Evolutionary conservation across 2,329 filamentous ascomycete genomes (phyloP).

Genomic region (Colletotrichum paranaense): DNA sequence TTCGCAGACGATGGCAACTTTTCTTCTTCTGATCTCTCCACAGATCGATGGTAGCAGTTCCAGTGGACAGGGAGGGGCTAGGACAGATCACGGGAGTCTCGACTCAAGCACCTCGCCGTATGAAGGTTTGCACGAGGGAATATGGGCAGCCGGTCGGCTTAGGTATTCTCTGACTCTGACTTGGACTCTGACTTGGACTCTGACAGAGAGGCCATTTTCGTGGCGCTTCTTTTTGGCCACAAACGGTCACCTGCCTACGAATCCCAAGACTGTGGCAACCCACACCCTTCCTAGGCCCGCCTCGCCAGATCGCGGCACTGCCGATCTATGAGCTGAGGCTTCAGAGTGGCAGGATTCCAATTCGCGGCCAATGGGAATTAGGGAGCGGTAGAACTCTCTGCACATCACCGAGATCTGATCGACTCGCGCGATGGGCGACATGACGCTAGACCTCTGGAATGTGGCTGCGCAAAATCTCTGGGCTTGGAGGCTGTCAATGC

Average conservation of each 20-base stretch:
- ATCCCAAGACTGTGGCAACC: constrained; percentile 21
- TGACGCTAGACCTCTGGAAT: neutral
- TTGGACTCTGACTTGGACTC: neutral
- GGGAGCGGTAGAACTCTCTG: neutral
- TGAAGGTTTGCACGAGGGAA: neutral
- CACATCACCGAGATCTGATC: constrained; percentile 24
- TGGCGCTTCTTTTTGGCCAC: neutral
- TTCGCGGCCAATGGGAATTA: constrained; percentile 1
- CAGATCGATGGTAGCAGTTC: constrained; percentile 34
- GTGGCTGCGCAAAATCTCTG: neutral
- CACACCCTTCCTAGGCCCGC: neutral
- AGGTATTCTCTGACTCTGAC: neutral
- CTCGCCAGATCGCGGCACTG: constrained; percentile 28
- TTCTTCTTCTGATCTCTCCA: constrained; percentile 33
- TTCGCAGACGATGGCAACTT: constrained; percentile 7
- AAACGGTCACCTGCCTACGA: neutral
- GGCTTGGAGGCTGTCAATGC: neutral
- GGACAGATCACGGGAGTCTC: constrained; percentile 26
- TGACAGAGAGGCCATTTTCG: neutral
- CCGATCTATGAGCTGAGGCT: constrained; percentile 19
- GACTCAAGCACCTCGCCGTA: constrained; percentile 6
- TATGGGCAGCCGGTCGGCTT: neutral
- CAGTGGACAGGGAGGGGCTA: constrained; percentile 28
- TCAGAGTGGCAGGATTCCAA: constrained; percentile 5
- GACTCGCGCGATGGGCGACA: neutral